A percentile compares a stretch with the other conserved stretches of the same genome.
phyloP scores from a whole-genome alignment of 768 basidiomycete species.

The Auricularia cornea region DNA sequence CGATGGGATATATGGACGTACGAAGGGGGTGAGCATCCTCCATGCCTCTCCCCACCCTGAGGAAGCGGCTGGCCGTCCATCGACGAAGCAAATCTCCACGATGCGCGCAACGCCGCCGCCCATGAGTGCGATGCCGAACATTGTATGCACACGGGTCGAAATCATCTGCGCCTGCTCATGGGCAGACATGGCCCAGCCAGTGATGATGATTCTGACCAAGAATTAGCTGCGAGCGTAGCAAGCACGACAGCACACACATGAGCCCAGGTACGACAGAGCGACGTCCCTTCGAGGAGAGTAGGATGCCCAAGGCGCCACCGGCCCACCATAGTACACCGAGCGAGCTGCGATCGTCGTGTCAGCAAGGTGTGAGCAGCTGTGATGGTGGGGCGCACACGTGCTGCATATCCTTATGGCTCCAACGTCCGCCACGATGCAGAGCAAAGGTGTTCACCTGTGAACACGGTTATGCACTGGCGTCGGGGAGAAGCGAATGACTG shows the following conservation, averaged over 20 bases:
- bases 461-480: neutral
- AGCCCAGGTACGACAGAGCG: constrained; percentile 74
- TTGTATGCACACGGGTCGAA: constrained; percentile 74
- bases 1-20: constrained; percentile 33
- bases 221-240: neutral
- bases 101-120: constrained; percentile 73
- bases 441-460: constrained; percentile 79
- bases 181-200: constrained; percentile 91
- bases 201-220: constrained; percentile 62
- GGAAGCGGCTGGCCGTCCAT: constrained; percentile 19
- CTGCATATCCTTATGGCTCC: constrained; percentile 93
- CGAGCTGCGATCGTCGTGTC: constrained; percentile 33
- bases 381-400: constrained; percentile 56
- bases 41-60: constrained; percentile 17
- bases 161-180: constrained; percentile 80
- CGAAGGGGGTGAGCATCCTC: constrained; percentile 71
- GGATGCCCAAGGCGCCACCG: constrained; percentile 83
- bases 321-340: constrained; percentile 83
- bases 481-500: neutral
- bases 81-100: constrained; percentile 77
- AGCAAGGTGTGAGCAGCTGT: too few relatives aligned
- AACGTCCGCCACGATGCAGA: constrained; percentile 70
- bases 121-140: constrained; percentile 83
- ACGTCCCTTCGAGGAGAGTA: constrained; percentile 67
- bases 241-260: constrained; percentile 43